A percentile compares a stretch with the other conserved stretches of the same genome.
phyloP scores from a whole-genome alignment of 2,329 filamentous ascomycete species.

The Xylaria sp. region DNA sequence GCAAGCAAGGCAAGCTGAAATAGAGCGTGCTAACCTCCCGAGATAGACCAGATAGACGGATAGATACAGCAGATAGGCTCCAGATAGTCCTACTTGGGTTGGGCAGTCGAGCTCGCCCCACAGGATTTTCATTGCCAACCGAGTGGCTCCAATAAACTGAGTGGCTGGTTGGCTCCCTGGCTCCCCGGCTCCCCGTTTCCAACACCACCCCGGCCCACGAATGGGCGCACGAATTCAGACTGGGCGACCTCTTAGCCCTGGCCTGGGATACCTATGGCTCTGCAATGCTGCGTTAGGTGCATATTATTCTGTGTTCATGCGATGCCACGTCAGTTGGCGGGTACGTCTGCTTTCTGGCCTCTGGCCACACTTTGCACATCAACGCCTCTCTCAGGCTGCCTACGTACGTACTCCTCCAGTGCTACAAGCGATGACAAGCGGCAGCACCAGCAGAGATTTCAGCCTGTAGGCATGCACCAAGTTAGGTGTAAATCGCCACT shows the following conservation, averaged over 20 bases:
- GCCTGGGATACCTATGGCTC: conserved; percentile 4
- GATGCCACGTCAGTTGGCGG: conserved; percentile 35
- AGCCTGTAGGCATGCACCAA: background rate
- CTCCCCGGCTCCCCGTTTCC: background rate
- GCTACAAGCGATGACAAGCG: background rate
- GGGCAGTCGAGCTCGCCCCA: conserved; percentile 15
- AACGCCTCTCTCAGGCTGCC: conserved; percentile 13
- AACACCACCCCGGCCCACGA: background rate
- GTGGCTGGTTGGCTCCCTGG: conserved; percentile 27
- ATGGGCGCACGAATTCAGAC: background rate
- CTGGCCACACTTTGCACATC: conserved; percentile 25
- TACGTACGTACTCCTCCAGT: background rate
- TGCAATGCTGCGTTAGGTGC: conserved; percentile 6
- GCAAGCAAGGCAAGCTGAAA: conserved; percentile 29
- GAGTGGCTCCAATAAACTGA: conserved; percentile 17
- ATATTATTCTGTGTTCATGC: conserved; percentile 14
- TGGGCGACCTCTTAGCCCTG: background rate
- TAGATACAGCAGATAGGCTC: background rate
- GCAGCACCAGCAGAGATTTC: conserved; percentile 2
- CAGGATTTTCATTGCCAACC: conserved; percentile 23
- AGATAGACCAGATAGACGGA: background rate
- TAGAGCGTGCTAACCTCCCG: background rate
- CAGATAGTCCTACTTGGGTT: conserved; percentile 3
- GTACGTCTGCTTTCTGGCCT: conserved; percentile 15
- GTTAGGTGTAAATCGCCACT: conserved; percentile 21